Base-by-base conservation (phyloP, 805 yeast species). In the Schwanniomyces polymorphus region DNA sequence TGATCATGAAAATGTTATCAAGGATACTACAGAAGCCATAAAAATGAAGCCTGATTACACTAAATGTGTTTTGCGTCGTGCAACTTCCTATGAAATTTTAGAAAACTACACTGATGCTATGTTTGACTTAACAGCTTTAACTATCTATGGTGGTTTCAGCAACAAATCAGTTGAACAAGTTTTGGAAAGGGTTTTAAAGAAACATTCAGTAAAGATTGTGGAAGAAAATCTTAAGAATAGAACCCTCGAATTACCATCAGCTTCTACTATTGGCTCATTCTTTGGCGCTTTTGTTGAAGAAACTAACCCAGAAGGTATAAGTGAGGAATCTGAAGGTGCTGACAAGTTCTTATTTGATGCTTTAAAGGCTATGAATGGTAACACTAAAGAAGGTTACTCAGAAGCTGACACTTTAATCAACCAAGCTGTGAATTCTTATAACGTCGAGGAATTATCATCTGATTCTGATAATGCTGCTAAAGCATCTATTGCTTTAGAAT, bases 1-100 rank as follows among this genome's bases (percentile, higher is more conserved):
- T 53, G 81, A 91, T 52, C 84, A 82, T 64, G 90, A 88, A 58
- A 85, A 90, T 64, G 97, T 91, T 41, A 79, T 94, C 53, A 88
- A 83, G 56, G 97, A 91, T 66, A 87, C 97, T 47, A 82, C 96
- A 17, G 80, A 78, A 51, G 99, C 98, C 26, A 78, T 94, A 59
- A 79, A 83, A 58, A 72, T 92, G 59, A 87, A 90, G 65, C 97
- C 96, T 10, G 92, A 87, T 64, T 92, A 94, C 72, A 75, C 88
- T 60, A 94, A 94, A 74, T 94, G 97, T 68, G 76, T 91, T 52
- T 74, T 89, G 60, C 89, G 99, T 72, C 86, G 99, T 70, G 97
- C 97, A 28, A 82, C 85, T 55, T 96, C 97, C 27, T 86, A 86
- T 65, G 99, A 94, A 73, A 80, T 82, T 54, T 68, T 90, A 52